These are phyloP conservation scores for Mucor irregularis DNA, from an alignment of 371 early-diverging fungal species.

Conservation along the genomic window DNA sequence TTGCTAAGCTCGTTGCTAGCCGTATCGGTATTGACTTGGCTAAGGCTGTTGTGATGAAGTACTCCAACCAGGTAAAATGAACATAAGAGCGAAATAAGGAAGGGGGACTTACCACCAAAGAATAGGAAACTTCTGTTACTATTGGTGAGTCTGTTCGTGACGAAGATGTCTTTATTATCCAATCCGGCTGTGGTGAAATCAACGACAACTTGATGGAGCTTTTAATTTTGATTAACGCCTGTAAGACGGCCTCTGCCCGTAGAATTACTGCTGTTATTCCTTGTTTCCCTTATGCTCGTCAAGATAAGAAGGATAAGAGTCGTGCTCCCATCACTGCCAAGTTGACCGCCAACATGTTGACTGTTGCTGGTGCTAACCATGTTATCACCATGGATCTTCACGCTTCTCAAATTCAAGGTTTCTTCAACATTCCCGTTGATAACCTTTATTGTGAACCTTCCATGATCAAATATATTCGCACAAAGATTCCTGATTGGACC, in stretches of 20 bases:
- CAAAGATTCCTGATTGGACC: constrained; percentile 79
- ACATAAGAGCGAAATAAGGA: too few species aligned
- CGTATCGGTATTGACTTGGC: constrained; percentile 88
- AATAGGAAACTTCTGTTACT: constrained; percentile 95
- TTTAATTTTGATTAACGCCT: constrained; percentile 94
- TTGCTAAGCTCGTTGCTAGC: constrained; percentile 87
- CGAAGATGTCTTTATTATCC: constrained; percentile 89
- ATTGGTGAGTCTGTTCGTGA: constrained; percentile 97
- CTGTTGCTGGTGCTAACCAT: constrained; percentile 94
- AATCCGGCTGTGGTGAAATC: constrained; percentile 89
- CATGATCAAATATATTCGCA: constrained; percentile 88
- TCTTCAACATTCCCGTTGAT: constrained; percentile 97
- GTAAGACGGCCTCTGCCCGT: constrained; percentile 94
- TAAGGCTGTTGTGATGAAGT: constrained; percentile 90
- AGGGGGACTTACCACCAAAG: too few species aligned
- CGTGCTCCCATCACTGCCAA: constrained; percentile 93
- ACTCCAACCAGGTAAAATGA: constrained; percentile 96
- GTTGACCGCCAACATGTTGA: constrained; percentile 94
- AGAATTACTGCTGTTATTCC: constrained; percentile 97
- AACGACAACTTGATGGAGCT: constrained; percentile 96
- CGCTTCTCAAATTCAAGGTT: constrained; percentile 97
- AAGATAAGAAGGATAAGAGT: constrained; percentile 94
- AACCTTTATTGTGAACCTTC: constrained; percentile 94
- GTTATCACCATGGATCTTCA: constrained; percentile 99
- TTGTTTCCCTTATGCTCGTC: constrained; percentile 97